These are phyloP conservation scores for Lichina pygmaea DNA, from an alignment of 495 filamentous ascomycete genomes.

Conservation along the genomic window DNA sequence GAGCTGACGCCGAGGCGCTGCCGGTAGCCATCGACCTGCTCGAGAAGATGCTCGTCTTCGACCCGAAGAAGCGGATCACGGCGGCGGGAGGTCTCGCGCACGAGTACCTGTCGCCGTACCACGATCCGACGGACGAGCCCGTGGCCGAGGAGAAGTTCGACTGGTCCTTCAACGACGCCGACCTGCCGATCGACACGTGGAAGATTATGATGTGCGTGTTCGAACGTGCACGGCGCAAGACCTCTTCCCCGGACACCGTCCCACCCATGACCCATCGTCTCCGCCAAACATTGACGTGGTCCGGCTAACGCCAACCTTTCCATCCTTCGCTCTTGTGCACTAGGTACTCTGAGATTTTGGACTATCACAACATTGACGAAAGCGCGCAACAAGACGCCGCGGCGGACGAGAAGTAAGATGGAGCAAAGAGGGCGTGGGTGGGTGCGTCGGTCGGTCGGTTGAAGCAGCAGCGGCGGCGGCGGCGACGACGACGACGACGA, in stretches of 20 bases:
- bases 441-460: too few relatives aligned
- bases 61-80: slow-evolving; percentile 72
- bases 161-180: slow-evolving; percentile 99
- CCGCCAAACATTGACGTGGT: neutral
- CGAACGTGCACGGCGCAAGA: slow-evolving; percentile 1
- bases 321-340: neutral
- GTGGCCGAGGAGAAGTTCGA: slow-evolving; percentile 95
- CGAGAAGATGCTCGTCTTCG: slow-evolving; percentile 93
- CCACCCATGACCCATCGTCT: neutral
- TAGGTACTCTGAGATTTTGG: slow-evolving; percentile 98
- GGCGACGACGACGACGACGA: neutral
- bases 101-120: slow-evolving; percentile 85
- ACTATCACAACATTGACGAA: slow-evolving; percentile 88
- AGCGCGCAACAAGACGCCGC: slow-evolving; percentile 1
- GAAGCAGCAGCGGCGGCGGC: neutral
- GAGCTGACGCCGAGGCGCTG: neutral
- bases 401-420: neutral
- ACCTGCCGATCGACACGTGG: slow-evolving; percentile 97
- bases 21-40: slow-evolving; percentile 64
- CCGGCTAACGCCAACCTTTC: neutral
- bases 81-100: slow-evolving; percentile 67
- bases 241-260: neutral
- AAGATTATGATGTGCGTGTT: slow-evolving; percentile 92
- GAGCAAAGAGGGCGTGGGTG: neutral
- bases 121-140: slow-evolving; percentile 90